A percentile compares a stretch with the other conserved stretches of the same genome.
Conservation (phyloP, 1,284 basidiomycete species). For the Trichosporon sp. region DNA sequence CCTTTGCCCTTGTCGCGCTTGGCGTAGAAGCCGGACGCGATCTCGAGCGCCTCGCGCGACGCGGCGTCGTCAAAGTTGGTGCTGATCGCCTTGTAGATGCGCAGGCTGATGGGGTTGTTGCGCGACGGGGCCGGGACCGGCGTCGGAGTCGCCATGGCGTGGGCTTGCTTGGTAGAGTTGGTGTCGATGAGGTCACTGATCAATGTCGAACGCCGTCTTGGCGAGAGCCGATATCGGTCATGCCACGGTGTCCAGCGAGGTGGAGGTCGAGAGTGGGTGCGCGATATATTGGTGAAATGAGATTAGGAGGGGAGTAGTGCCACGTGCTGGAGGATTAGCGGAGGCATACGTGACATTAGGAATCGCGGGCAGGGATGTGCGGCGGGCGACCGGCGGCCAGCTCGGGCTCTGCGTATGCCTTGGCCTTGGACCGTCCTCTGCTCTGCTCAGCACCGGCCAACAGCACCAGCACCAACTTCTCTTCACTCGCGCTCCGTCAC, state of each 20-base stretch:
- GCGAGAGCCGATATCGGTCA: not conserved
- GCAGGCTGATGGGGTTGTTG: conserved; percentile 63
- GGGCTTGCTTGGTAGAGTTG: not conserved
- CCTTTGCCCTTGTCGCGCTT: conserved; percentile 8
- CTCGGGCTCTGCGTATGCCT: not conserved
- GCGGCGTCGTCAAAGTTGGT: conserved; percentile 72
- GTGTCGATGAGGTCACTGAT: not conserved
- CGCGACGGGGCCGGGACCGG: conserved; percentile 31
- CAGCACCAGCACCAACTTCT: not conserved
- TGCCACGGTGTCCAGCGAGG: not conserved
- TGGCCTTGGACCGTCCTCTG: not conserved
- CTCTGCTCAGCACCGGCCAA: no score
- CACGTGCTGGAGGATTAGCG: not conserved
- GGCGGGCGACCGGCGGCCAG: not conserved
- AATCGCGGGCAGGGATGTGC: not conserved
- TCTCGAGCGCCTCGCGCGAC: conserved; percentile 73
- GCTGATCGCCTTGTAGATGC: conserved; percentile 82
- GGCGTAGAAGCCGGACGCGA: conserved; percentile 70
- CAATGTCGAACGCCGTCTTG: not conserved
- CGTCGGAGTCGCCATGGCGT: conserved; percentile 11
- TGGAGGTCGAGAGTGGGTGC: not conserved
- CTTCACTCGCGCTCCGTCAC: not conserved
- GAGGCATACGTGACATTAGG: no score
- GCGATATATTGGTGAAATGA: not conserved
- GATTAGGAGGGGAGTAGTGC: not conserved